Evolutionary conservation across 78 protist species (phyloP), one percentile per base, ranked within the genome.

Genomic region (Polysphondylium violaceum): DNA sequence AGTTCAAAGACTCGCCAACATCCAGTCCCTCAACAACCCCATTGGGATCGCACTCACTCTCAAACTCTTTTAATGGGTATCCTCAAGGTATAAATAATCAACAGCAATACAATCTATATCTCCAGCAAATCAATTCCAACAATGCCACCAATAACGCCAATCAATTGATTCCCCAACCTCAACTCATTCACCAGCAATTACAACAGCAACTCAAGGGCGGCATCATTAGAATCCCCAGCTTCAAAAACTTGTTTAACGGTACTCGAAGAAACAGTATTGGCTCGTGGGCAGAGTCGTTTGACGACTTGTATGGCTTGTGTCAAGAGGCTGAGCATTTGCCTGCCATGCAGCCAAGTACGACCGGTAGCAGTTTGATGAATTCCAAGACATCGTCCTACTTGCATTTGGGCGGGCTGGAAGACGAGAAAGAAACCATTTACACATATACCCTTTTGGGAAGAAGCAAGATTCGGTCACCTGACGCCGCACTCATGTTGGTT

Each of bases 251-350:
- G 16, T 83, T 83, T 36, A 63, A 35, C 5, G 73, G 67, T 21
- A 83, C 91, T 9, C 35, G 91, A 55, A 83, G 91, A 69, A 83
- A 69, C 44, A 83, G 91, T 44, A 83, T 83, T 69, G 91, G 91
- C 17, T 83, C 91, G 21, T 83, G 91, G 91, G 91, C 60, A n/a
- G 91, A 79, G 27, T 83, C 91, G 16, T 83, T 83, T 23, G 91
- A 83, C 44, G 91, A 83, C 33, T 33, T 83, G 8, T 83, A 83
- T 47, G 56, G 59, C 41, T n/a, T 58, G 14, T 35, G 27, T 56
- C 77, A 81, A 33, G 44, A 47, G 40, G 21, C 14, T 56, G 6
- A 56, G 7, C 61, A 56, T 21, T 7, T 3, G 11, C 4, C 14
- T 21, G 7, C 19, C 31, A 56, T 21, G 7, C 47, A 63, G 11